Conservation (phyloP, 805 yeast genomes). For the Ogataea pilisensis region DNA sequence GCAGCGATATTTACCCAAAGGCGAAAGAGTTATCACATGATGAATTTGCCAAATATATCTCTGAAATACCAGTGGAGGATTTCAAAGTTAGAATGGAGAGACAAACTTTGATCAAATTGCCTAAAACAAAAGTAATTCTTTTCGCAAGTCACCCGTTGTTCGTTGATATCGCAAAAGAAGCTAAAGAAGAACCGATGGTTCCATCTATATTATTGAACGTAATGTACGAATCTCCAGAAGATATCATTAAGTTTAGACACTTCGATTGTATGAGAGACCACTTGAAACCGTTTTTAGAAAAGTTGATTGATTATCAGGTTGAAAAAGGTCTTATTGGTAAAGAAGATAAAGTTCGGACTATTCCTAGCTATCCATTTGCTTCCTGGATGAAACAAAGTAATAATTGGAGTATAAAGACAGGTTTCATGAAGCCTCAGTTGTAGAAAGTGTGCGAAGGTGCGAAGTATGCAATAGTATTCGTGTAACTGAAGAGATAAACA, state of each 20-base stretch:
- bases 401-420: conserved; percentile 6
- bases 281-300: conserved; percentile 36
- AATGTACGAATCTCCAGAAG: conserved; percentile 42
- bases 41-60: conserved; percentile 28
- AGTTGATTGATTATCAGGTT: conserved; percentile 37
- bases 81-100: conserved; percentile 45
- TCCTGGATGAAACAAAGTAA: conserved; percentile 13
- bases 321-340: conserved; percentile 36
- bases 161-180: conserved; percentile 35
- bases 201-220: conserved; percentile 40
- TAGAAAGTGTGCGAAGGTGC: neutral
- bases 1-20: conserved; percentile 28
- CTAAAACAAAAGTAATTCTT: conserved; percentile 33
- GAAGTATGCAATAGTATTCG: too few relatives aligned
- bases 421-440: conserved; percentile 6
- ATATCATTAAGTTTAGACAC: conserved; percentile 43
- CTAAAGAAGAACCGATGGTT: conserved; percentile 45
- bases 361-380: conserved; percentile 21
- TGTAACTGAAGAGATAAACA: too few relatives aligned
- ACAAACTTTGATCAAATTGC: conserved; percentile 43
- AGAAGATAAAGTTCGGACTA: conserved; percentile 21
- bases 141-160: conserved; percentile 31
- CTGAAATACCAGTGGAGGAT: conserved; percentile 34
- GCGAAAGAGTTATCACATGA: conserved; percentile 35
- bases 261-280: conserved; percentile 41